Evolutionary conservation across 2,329 filamentous ascomycete genomes (phyloP).

Genomic region (Lachnellula arida): DNA sequence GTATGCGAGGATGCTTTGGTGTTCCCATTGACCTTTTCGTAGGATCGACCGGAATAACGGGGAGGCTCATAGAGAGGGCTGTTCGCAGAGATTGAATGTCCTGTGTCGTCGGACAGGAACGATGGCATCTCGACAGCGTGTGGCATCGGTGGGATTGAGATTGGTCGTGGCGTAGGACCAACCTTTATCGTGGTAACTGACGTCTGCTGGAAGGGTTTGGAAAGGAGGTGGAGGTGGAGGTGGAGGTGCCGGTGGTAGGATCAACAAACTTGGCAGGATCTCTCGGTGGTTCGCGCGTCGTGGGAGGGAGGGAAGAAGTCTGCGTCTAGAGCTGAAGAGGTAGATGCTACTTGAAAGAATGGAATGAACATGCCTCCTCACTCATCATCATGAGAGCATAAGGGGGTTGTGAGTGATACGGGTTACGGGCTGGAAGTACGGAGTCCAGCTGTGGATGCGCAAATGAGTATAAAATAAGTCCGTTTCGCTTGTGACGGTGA

Average conservation of each 20-base stretch:
- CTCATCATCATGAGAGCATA: neutral
- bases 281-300: constrained; percentile 15
- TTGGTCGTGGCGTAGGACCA: constrained; percentile 20
- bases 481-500: neutral
- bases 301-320: neutral
- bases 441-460: neutral
- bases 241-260: constrained; percentile 5
- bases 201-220: constrained; percentile 11
- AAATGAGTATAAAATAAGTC: neutral
- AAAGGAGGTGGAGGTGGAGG: constrained; percentile 15
- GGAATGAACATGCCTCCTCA: constrained; percentile 15
- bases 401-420: neutral
- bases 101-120: constrained; percentile 41
- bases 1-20: constrained; percentile 24
- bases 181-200: constrained; percentile 20
- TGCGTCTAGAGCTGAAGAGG: constrained; percentile 1
- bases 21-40: constrained; percentile 33
- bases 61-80: constrained; percentile 32
- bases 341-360: constrained; percentile 12
- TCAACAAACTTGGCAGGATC: constrained; percentile 17
- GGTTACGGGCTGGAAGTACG: neutral
- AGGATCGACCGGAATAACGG: constrained; percentile 32
- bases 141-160: constrained; percentile 33
- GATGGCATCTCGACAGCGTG: constrained; percentile 47
- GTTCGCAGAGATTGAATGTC: constrained; percentile 26